Percentiles rank a stretch among this genome's conserved stretches.
Conservation (phyloP, 306 rosid species). For the Prosopis cineraria region DNA sequence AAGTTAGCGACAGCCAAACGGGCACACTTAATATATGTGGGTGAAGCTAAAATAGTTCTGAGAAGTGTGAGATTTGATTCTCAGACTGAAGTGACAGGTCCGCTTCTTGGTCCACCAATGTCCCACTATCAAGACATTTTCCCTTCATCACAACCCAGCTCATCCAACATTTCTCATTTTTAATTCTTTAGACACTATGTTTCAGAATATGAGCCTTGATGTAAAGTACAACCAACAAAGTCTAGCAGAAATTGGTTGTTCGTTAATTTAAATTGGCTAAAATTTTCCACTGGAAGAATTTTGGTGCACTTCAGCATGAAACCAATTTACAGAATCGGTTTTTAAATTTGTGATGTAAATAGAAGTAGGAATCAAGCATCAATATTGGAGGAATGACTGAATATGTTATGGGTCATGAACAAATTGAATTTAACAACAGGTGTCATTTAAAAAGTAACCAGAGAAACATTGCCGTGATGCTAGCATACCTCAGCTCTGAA, state of each 20-base stretch:
- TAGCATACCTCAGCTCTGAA: constrained; percentile 77
- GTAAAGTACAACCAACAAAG: background rate
- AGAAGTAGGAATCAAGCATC: background rate
- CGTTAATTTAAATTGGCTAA: background rate
- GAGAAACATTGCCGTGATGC: background rate
- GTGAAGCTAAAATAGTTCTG: background rate
- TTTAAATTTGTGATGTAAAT: background rate
- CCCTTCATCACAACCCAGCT: background rate
- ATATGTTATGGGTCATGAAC: background rate
- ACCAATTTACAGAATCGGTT: background rate
- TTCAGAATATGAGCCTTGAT: background rate
- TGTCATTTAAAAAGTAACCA: background rate
- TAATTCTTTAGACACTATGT: background rate
- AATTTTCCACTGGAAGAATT: background rate
- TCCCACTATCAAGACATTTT: too few relatives aligned
- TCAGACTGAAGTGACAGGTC: background rate
- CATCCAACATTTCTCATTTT: background rate
- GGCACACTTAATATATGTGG: too few relatives aligned
- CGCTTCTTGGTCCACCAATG: too few relatives aligned
- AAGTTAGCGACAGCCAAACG: background rate
- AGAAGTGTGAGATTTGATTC: background rate
- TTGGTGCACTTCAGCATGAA: background rate
- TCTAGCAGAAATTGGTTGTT: background rate
- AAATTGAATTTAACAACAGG: background rate
- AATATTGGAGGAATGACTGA: background rate